Base-by-base conservation (phyloP, 768 basidiomycete species). In the Floccularia luteovirens region DNA sequence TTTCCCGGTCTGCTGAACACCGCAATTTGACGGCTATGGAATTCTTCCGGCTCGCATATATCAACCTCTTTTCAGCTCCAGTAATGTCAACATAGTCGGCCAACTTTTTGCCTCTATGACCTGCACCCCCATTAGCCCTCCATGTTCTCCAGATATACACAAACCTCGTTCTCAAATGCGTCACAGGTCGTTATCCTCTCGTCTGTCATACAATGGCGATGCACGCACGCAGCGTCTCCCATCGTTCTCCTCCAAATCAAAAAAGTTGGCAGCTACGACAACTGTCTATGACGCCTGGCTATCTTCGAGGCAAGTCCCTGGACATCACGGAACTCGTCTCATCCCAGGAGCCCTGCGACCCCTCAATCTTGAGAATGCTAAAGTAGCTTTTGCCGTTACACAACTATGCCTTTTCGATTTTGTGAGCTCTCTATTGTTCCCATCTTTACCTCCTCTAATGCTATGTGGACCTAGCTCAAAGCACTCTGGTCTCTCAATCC, bases 301-400 rank as follows among this genome's bases (percentile, higher is more conserved):
- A 13, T 67, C 75, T 8, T 82, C 79, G 22, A 68, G 79, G 49
- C 53, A 62, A 47, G 50, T 77, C 19, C 67, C 73, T 23, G 62
- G 61, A 20, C 67, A 71, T 31, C 65, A 63, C 31, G 72, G 68
- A 14, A 43, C 49, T 34, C 60, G 60, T 56, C 67, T 80, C 47
- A 68, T 75, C 37, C 77, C 88, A 24, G 88, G 88, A 33, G 78
- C 76, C 28, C 80, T 78, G 46, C 75, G 87, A 28, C 66, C 72
- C n/a, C 50, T 90, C 44, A 78, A 69, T 36, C 48, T 69, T 34
- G 51, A 57, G 12, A 88, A 86, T 56, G 49, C 75, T 31, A 61
- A 55, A 32, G 69, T 83, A 14, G 87, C 87, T 5, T 58, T 63
- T 40, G 60, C 65, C 24, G 74, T 85, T 45, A 53, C 74, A 10